Conservation (phyloP, 768 basidiomycete genomes). For the Auricularia heimuer region DNA sequence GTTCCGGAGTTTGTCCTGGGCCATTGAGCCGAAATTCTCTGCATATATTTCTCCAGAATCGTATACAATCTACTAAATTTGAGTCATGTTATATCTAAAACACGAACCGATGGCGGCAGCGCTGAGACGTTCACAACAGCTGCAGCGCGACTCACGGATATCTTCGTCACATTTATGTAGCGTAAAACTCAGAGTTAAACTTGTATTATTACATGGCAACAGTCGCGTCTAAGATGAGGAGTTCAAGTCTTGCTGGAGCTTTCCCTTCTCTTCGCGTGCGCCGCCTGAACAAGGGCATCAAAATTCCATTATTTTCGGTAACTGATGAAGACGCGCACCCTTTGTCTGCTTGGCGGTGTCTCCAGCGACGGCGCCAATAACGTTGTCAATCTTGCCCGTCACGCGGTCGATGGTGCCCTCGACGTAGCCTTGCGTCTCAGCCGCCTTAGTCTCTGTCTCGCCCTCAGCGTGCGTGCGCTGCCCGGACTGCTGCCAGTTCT, state of each 20-base stretch:
- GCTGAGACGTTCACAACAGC: no score
- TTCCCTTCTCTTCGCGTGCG: background rate
- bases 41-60: no score
- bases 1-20: no score
- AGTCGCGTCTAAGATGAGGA: background rate
- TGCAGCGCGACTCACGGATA: no score
- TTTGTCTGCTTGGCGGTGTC: constrained; percentile 40
- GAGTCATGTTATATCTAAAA: no score
- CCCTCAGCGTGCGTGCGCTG: constrained; percentile 11
- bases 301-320: background rate
- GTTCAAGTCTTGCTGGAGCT: background rate
- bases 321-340: constrained; percentile 24
- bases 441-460: constrained; percentile 13
- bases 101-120: no score
- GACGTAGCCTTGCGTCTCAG: constrained; percentile 11
- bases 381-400: constrained; percentile 41
- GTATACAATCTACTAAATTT: no score
- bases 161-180: no score
- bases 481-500: constrained; percentile 7
- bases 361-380: constrained; percentile 45
- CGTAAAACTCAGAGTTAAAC: no score
- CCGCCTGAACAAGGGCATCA: background rate
- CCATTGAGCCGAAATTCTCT: no score
- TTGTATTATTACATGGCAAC: no score
- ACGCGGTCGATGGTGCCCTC: constrained; percentile 17